These are phyloP conservation scores for Yamadazyma atmosphaerica DNA, from an alignment of 1,139 yeast genomes.

Conservation along the genomic window DNA sequence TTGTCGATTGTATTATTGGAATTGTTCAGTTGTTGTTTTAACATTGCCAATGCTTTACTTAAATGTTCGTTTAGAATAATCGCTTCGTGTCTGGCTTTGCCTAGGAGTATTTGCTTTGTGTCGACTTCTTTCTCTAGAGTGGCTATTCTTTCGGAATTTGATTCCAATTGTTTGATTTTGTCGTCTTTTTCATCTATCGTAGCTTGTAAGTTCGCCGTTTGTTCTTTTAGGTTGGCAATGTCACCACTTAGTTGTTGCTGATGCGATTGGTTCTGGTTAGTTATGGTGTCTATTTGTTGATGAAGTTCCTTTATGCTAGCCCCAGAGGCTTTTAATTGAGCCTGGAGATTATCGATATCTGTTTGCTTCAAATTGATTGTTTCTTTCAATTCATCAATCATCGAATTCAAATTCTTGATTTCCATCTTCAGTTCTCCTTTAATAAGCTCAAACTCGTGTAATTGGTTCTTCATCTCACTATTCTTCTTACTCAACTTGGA, in stretches of 20 bases:
- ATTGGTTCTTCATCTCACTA: constrained; percentile 40
- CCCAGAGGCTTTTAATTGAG: constrained; percentile 12
- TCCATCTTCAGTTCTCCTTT: constrained; percentile 51
- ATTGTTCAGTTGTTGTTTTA: constrained; percentile 69
- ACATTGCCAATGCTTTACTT: constrained; percentile 78
- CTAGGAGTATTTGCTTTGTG: constrained; percentile 77
- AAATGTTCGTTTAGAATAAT: constrained; percentile 93
- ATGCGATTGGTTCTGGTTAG: constrained; percentile 15
- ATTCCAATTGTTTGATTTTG: constrained; percentile 15
- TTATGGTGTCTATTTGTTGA: constrained; percentile 20
- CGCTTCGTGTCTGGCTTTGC: constrained; percentile 92
- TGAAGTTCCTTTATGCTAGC: constrained; percentile 8
- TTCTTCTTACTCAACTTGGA: constrained; percentile 33
- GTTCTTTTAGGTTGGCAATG: constrained; percentile 12
- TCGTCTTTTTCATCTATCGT: constrained; percentile 10
- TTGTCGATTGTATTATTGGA: constrained; percentile 76
- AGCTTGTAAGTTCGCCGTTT: constrained; percentile 8
- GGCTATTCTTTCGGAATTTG: constrained; percentile 12
- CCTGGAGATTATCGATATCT: constrained; percentile 13
- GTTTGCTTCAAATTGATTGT: constrained; percentile 25
- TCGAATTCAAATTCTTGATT: constrained; percentile 38
- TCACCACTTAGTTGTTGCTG: constrained; percentile 18
- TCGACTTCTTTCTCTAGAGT: constrained; percentile 38
- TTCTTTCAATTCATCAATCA: constrained; percentile 48
- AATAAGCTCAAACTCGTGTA: constrained; percentile 48